These are phyloP conservation scores for Starmerella vaccinii DNA, from an alignment of 805 yeast genomes.

Conservation along the genomic window DNA sequence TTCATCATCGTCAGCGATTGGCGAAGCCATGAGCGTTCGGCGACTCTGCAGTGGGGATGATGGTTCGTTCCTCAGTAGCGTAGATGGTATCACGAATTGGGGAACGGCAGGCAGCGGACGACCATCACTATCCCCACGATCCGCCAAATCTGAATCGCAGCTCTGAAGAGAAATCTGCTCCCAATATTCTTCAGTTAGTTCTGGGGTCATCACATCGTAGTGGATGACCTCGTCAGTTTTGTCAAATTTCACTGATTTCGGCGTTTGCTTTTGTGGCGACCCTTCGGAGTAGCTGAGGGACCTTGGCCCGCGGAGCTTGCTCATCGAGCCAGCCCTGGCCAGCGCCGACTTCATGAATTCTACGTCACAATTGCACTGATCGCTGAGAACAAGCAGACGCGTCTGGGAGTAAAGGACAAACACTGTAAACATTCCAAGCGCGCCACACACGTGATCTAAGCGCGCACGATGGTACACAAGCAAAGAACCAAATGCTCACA, in stretches of 20 bases:
- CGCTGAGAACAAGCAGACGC: conserved; percentile 3
- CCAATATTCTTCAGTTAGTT: conserved; percentile 21
- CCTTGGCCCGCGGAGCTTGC: conserved; percentile 26
- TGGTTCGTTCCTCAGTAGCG: not conserved
- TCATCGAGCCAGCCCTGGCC: conserved; percentile 23
- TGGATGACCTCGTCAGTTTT: conserved; percentile 26
- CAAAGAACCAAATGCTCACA: too few relatives aligned
- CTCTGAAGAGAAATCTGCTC: conserved; percentile 17
- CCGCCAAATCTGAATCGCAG: conserved; percentile 13
- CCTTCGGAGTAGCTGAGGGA: conserved; percentile 12
- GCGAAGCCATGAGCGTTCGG: not conserved
- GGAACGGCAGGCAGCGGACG: conserved; percentile 19
- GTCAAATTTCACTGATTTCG: conserved; percentile 26
- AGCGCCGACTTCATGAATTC: conserved; percentile 24
- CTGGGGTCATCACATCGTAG: conserved; percentile 24
- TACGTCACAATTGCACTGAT: not conserved
- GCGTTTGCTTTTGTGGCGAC: conserved; percentile 11
- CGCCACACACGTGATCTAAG: conserved; percentile 6
- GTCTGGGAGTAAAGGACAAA: conserved; percentile 3
- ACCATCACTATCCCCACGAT: not conserved
- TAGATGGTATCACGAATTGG: not conserved
- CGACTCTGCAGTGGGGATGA: not conserved
- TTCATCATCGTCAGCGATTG: conserved; percentile 8
- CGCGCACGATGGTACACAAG: too few relatives aligned
- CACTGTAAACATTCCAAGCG: conserved; percentile 5